These are phyloP conservation scores for rapeseed (Brassica napus) DNA, from an alignment of 345 rosid species.

Conservation along the genomic window DNA sequence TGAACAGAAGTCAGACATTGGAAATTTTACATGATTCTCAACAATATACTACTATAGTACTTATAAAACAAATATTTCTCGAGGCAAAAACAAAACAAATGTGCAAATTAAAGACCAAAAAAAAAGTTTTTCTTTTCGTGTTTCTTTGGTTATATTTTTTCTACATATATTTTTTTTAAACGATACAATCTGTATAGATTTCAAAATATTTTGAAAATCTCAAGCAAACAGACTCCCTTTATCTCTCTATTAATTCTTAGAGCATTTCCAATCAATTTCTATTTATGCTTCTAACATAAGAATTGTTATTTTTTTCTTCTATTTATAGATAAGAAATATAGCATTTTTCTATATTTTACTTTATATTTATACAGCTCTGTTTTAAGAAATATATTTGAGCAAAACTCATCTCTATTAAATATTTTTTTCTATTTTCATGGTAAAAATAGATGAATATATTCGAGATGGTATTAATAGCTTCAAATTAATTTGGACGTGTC, in stretches of 20 bases:
- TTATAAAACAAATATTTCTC: slow-evolving; percentile 1
- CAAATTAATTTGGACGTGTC: background rate
- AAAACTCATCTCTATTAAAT: too few species aligned
- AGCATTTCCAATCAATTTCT: too few species aligned
- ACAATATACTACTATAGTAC: background rate
- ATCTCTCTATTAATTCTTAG: background rate
- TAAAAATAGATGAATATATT: too few species aligned
- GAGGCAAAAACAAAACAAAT: background rate
- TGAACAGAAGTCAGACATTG: slow-evolving; percentile 29
- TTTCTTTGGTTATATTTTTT: background rate
- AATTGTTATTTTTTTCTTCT: too few species aligned
- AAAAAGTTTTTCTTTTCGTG: background rate
- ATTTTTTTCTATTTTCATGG: too few species aligned
- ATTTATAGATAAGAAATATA: too few species aligned
- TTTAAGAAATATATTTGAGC: too few species aligned
- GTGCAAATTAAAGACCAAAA: too few species aligned
- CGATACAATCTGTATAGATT: background rate
- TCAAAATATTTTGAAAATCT: background rate
- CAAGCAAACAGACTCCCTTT: background rate
- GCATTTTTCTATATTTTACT: too few species aligned
- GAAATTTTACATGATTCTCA: slow-evolving; percentile 15
- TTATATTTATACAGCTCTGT: too few species aligned
- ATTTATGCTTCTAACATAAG: too few species aligned
- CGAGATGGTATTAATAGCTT: background rate
- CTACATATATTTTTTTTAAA: background rate